These are phyloP conservation scores for Hypoxylon sp. DNA, from an alignment of 2,329 filamentous ascomycete species.

Conservation along the genomic window DNA sequence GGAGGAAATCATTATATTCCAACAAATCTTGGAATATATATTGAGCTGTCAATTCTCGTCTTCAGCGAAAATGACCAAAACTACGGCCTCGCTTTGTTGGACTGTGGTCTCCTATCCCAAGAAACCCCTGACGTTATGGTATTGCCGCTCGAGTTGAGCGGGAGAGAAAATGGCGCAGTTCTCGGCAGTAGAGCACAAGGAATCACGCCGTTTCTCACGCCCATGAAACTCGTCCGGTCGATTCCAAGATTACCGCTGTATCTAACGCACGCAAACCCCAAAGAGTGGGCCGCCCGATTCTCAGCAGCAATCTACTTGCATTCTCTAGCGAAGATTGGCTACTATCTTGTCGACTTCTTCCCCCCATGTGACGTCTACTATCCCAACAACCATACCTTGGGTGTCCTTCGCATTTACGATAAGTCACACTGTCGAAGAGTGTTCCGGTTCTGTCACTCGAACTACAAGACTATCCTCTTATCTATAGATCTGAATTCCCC, in stretches of 20 bases:
- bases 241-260: neutral
- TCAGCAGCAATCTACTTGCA: neutral
- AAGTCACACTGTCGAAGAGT: neutral
- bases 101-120: neutral
- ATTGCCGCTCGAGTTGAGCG: neutral
- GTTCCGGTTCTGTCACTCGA: constrained; percentile 1
- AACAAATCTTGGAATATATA: constrained; percentile 23
- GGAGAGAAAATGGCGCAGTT: neutral
- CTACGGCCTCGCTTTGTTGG: constrained; percentile 12
- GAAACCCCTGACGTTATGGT: neutral
- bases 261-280: neutral
- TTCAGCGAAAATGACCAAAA: neutral
- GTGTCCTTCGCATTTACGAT: neutral
- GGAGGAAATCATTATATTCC: constrained; percentile 14
- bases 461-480: constrained; percentile 1
- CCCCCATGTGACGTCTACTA: neutral
- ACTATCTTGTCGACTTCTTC: constrained; percentile 19
- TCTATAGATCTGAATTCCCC: neutral
- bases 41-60: neutral
- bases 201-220: constrained; percentile 5
- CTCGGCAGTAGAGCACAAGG: constrained; percentile 7
- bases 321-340: neutral
- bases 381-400: neutral
- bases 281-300: neutral
- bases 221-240: neutral